phyloP scores from a whole-genome alignment of 75 land plant species.

The Picea sitchensis region DNA sequence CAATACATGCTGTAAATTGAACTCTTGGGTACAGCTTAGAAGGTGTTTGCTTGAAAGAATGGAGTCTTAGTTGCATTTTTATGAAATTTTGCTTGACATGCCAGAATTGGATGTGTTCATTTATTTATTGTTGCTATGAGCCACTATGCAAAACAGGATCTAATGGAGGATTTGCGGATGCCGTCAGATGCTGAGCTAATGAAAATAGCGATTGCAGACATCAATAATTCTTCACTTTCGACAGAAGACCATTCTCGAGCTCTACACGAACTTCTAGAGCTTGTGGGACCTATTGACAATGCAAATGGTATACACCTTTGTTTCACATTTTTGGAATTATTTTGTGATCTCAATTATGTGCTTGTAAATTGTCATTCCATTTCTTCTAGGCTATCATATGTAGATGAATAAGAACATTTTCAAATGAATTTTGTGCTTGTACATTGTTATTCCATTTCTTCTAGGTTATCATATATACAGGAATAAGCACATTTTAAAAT shows the following conservation, averaged over 20 bases:
- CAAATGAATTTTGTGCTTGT: background rate
- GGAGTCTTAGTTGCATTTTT: too few species aligned
- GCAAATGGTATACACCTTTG: constrained; percentile 39
- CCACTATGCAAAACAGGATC: constrained; percentile 21
- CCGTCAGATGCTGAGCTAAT: constrained; percentile 55
- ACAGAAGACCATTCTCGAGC: constrained; percentile 37
- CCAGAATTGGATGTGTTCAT: constrained; percentile 15
- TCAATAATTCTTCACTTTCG: constrained; percentile 30
- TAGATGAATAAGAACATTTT: background rate
- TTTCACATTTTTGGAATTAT: background rate
- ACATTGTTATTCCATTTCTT: background rate
- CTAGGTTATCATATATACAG: background rate
- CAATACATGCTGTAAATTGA: too few species aligned
- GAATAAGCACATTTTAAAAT: background rate
- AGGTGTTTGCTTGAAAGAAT: too few species aligned
- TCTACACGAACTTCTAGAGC: constrained; percentile 39
- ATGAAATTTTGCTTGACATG: too few species aligned
- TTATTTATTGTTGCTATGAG: background rate
- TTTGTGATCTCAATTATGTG: background rate
- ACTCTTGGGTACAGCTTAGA: too few species aligned
- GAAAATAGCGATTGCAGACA: constrained; percentile 43
- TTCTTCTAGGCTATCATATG: background rate
- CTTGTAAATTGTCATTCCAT: background rate
- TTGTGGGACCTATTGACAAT: constrained; percentile 54
- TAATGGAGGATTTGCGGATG: constrained; percentile 38